Base-by-base conservation (phyloP, 2,329 filamentous ascomycete species). In the Alternaria rosae region DNA sequence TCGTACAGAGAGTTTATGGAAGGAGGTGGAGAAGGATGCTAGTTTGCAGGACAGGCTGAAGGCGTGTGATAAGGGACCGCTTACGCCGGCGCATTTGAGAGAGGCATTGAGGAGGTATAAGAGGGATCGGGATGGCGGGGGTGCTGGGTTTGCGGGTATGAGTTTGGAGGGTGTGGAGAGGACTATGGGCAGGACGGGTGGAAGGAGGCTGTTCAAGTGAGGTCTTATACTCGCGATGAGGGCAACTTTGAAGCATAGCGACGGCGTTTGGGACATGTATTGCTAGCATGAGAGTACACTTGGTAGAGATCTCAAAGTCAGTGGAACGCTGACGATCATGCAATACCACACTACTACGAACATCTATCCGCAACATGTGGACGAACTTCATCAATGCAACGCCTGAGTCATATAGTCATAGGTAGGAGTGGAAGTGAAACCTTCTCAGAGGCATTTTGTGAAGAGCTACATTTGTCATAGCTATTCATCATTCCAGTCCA, bases 51-150 rank as follows among this genome's bases (percentile, higher is more conserved):
- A 78, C 38, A 61, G 73, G 41, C 54, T 77, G 59, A 75, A 71
- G 61, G 67, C 70, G 56, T 64, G 65, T 51, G 80, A 84, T 65
- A 79, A 82, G 57, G 83, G 83, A 5, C 91, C 91, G 1, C 75
- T 94, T 48, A 86, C 89, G 25, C 90, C 92, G 0, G 91, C 93
- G 63, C 91, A 94, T 77, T 78, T 94, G 47, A 84, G 91, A 20
- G 91, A 94, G 77, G 91, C 92, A 6, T 83, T 91, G 75, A 83
- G 91, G 58, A 84, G 91, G 51, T 91, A 92, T 77, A 90, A 87
- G 74, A 77, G 85, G 45, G 82, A 86, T 23, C 82, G 86, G 5
- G 89, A 90, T 70, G 88, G 89, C 32, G 87, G 88, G 0, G 87
- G 87, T 1, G 82, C 83, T 6, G 83, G 83, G 1, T 84, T 85